Evolutionary conservation across 2,329 filamentous ascomycete genomes (phyloP).

Genomic region (Leptographium flavum): DNA sequence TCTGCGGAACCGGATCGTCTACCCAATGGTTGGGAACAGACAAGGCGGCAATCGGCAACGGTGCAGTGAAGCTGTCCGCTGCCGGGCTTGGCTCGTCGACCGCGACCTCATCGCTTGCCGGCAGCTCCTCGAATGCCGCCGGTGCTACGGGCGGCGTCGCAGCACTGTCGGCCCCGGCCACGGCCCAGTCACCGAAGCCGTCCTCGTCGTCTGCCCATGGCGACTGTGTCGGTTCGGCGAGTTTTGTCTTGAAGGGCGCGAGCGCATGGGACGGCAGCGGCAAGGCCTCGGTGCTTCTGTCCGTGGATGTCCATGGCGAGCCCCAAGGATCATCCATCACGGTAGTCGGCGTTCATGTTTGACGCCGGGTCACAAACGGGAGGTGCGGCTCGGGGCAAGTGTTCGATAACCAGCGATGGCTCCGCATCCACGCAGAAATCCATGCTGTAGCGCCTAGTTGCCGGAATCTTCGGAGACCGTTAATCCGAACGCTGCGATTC

Average conservation of each 20-base stretch:
- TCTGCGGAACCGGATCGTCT: no score
- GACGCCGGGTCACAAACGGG: neutral
- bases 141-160: constrained; percentile 9
- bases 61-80: no score
- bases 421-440: neutral
- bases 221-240: constrained; percentile 14
- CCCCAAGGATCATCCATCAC: constrained; percentile 50
- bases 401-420: no score
- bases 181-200: constrained; percentile 24
- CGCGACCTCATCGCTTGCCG: neutral
- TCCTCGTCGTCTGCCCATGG: constrained; percentile 28
- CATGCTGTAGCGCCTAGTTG: neutral
- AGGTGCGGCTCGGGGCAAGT: neutral
- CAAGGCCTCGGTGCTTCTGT: constrained; percentile 15
- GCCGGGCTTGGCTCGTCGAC: no score
- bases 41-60: no score
- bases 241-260: neutral
- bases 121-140: no score
- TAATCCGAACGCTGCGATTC: neutral
- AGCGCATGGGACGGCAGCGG: neutral
- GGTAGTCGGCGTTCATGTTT: constrained; percentile 7
- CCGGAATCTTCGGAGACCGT: neutral
- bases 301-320: constrained; percentile 40
- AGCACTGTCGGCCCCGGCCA: constrained; percentile 15
- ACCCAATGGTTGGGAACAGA: no score